These are phyloP conservation scores for Apiospora koreana DNA, from an alignment of 2,329 filamentous ascomycete genomes.

Conservation along the genomic window DNA sequence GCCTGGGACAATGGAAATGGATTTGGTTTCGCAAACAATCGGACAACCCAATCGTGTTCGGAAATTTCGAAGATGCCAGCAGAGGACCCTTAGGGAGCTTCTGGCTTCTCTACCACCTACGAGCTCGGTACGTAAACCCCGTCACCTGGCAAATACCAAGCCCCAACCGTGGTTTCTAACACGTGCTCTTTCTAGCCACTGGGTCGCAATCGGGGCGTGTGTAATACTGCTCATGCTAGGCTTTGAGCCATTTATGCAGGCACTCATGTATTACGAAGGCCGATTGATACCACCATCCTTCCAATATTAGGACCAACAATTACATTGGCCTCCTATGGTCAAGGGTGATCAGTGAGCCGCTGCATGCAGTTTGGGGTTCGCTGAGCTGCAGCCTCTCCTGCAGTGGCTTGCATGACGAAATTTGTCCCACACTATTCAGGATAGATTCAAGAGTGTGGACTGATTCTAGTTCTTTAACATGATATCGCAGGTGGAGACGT, in stretches of 20 bases:
- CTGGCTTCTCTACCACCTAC: background rate
- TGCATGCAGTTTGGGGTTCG: background rate
- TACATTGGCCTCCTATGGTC: background rate
- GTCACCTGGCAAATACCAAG: too few relatives aligned
- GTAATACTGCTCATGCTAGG: background rate
- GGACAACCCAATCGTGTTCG: background rate
- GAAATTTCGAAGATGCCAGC: slow-evolving; percentile 10
- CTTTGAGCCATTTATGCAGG: slow-evolving; percentile 5
- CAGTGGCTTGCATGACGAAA: background rate
- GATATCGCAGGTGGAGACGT: background rate
- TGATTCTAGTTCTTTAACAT: background rate
- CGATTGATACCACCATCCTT: background rate
- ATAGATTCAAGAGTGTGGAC: background rate
- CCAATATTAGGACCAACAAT: background rate
- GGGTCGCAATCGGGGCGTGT: background rate
- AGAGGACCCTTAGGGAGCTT: slow-evolving; percentile 9
- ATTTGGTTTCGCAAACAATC: slow-evolving; percentile 7
- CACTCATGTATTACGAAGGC: background rate
- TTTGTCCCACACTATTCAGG: background rate
- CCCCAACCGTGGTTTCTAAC: background rate
- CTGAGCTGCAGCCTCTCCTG: background rate
- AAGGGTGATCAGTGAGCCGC: background rate
- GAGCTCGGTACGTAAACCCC: background rate
- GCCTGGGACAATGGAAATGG: slow-evolving; percentile 12
- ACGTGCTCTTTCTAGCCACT: background rate